Evolutionary conservation across 768 basidiomycete species (phyloP).

Genomic region (Leucocoprinus leucothites): DNA sequence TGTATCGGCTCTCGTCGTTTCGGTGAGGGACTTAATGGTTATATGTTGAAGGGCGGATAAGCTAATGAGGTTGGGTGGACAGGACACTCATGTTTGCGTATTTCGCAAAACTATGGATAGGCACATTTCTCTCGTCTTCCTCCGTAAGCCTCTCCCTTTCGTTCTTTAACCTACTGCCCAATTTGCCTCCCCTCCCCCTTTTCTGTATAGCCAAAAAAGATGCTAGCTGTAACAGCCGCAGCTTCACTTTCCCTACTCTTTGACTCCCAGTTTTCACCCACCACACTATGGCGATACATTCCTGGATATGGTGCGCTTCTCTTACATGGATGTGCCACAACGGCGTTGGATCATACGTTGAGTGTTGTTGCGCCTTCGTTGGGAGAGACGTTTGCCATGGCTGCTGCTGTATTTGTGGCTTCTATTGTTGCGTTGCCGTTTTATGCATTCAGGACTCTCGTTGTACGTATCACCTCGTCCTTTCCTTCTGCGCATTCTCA

Average conservation of each 20-base stretch:
- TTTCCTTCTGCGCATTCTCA: not conserved
- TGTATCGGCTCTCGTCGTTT: constrained; percentile 63
- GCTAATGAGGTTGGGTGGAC: constrained; percentile 3
- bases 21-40: constrained; percentile 42
- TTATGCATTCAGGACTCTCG: constrained; percentile 54
- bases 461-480: constrained; percentile 40
- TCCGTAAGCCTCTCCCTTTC: constrained; percentile 34
- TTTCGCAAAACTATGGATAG: constrained; percentile 67
- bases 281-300: constrained; percentile 39
- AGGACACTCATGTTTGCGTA: constrained; percentile 72
- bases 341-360: constrained; percentile 60
- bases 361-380: constrained; percentile 55
- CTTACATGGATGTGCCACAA: constrained; percentile 57
- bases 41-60: not conserved
- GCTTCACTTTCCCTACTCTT: constrained; percentile 54
- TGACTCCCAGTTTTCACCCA: constrained; percentile 45
- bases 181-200: not conserved
- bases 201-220: constrained; percentile 44
- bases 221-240: constrained; percentile 43
- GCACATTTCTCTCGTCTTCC: constrained; percentile 44
- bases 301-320: constrained; percentile 68
- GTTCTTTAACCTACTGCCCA: too few relatives aligned
- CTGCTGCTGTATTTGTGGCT: constrained; percentile 59
- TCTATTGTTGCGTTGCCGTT: constrained; percentile 61
- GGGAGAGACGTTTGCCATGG: constrained; percentile 52